Percentiles rank a stretch among this genome's conserved stretches.
Conservation (phyloP, 192 early-diverging fungal genomes). For the Funneliformis geosporum region DNA sequence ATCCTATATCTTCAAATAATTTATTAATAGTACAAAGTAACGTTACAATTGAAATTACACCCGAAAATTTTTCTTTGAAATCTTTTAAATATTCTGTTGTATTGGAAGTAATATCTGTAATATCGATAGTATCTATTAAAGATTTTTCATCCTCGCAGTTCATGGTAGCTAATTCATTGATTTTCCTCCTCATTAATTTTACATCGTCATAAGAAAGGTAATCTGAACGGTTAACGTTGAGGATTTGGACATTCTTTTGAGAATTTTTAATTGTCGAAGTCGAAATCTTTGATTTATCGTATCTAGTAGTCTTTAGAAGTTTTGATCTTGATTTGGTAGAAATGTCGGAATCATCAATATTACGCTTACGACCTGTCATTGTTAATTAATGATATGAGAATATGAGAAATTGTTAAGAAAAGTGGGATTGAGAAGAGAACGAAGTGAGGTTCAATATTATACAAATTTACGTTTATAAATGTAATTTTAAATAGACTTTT, state of each 20-base stretch:
- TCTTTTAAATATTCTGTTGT: not conserved
- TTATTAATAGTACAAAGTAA: not conserved
- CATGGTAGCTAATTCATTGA: not conserved
- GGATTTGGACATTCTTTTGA: not conserved
- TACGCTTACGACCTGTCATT: no score
- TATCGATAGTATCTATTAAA: not conserved
- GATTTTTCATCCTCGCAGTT: not conserved
- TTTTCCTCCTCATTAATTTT: not conserved
- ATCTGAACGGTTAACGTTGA: not conserved
- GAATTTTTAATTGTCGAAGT: no score
- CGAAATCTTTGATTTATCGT: no score
- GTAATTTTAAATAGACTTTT: no score
- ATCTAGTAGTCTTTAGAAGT: no score
- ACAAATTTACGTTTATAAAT: no score
- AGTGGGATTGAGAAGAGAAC: no score
- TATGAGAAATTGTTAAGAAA: no score
- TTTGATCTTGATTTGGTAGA: no score
- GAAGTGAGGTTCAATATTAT: no score
- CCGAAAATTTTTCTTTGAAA: not conserved
- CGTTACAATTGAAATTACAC: not conserved
- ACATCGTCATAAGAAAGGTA: not conserved
- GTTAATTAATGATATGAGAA: no score
- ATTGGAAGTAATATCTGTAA: not conserved
- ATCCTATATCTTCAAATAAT: not conserved
- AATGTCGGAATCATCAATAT: no score